Evolutionary conservation across 768 basidiomycete genomes (phyloP).

Genomic region (Terana coerulea): DNA sequence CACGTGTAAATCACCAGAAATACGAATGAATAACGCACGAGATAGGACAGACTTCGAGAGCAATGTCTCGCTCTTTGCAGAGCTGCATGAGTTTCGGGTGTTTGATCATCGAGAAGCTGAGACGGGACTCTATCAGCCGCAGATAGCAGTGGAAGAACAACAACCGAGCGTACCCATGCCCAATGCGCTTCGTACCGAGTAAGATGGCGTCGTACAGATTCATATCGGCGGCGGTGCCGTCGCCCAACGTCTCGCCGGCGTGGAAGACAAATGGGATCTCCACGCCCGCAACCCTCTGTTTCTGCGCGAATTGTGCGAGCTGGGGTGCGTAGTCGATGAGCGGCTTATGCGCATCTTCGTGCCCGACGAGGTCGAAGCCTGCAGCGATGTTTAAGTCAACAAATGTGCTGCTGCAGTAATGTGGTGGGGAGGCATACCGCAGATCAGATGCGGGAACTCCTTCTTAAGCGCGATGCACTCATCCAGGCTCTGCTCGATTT

Average conservation of each 20-base stretch:
- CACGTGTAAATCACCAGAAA: not conserved
- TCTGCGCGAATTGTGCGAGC: slow-evolving; percentile 54
- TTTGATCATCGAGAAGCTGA: slow-evolving; percentile 69
- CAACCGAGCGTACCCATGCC: slow-evolving; percentile 56
- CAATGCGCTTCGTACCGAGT: slow-evolving; percentile 75
- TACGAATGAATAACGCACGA: slow-evolving; percentile 50
- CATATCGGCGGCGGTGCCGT: slow-evolving; percentile 68
- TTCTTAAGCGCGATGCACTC: slow-evolving; percentile 74
- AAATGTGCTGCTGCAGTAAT: not conserved
- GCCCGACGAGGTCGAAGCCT: slow-evolving; percentile 83
- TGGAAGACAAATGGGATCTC: slow-evolving; percentile 78
- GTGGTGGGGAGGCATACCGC: slow-evolving; percentile 37
- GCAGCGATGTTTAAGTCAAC: not conserved
- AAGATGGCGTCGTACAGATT: slow-evolving; percentile 80
- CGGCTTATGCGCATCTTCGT: slow-evolving; percentile 59
- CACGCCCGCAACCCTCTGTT: slow-evolving; percentile 52
- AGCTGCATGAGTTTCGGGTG: slow-evolving; percentile 70
- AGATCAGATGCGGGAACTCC: slow-evolving; percentile 69
- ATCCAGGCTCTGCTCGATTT: slow-evolving; percentile 62
- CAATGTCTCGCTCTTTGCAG: slow-evolving; percentile 59
- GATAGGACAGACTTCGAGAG: slow-evolving; percentile 76
- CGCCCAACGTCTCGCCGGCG: slow-evolving; percentile 77
- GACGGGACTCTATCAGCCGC: not conserved
- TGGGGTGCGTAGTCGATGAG: slow-evolving; percentile 60
- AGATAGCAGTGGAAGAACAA: too few species aligned